These are phyloP conservation scores for Penicillium sp. DNA, from an alignment of 2,329 filamentous ascomycete genomes.

Conservation along the genomic window DNA sequence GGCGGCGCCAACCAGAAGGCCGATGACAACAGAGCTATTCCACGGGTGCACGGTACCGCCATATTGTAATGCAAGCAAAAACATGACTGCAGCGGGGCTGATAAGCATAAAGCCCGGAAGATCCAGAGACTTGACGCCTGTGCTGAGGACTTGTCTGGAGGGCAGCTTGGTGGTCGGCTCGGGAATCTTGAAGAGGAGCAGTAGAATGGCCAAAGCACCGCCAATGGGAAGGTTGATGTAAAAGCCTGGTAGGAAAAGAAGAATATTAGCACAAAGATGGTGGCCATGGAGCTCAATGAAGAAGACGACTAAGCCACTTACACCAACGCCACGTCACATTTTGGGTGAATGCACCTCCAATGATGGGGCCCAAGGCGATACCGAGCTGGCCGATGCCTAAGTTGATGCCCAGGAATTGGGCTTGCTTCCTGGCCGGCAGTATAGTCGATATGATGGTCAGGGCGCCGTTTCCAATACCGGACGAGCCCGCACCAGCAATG, in stretches of 20 bases:
- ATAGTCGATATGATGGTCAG: not conserved
- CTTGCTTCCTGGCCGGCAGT: not conserved
- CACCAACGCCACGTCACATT: not conserved
- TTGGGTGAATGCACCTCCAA: not conserved
- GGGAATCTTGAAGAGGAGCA: constrained; percentile 24
- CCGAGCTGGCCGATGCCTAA: not conserved
- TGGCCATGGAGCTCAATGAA: too few relatives aligned
- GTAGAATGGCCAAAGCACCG: constrained; percentile 29
- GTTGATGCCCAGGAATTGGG: not conserved
- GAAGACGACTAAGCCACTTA: not conserved
- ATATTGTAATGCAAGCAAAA: constrained; percentile 50
- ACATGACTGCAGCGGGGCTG: constrained; percentile 37
- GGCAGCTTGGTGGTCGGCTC: constrained; percentile 3
- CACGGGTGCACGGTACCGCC: constrained; percentile 42
- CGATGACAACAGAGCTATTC: constrained; percentile 44
- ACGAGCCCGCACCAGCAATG: not conserved
- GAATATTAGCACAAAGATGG: not conserved
- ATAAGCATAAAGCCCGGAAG: constrained; percentile 20
- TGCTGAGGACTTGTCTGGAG: not conserved
- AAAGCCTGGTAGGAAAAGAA: constrained; percentile 25
- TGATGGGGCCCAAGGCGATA: not conserved
- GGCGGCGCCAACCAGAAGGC: constrained; percentile 45
- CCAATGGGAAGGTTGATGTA: constrained; percentile 45
- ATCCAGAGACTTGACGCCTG: constrained; percentile 15
- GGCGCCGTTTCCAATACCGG: not conserved